Base-by-base conservation (phyloP, 2,329 filamentous ascomycete genomes). In the Pseudogymnoascus sp. region DNA sequence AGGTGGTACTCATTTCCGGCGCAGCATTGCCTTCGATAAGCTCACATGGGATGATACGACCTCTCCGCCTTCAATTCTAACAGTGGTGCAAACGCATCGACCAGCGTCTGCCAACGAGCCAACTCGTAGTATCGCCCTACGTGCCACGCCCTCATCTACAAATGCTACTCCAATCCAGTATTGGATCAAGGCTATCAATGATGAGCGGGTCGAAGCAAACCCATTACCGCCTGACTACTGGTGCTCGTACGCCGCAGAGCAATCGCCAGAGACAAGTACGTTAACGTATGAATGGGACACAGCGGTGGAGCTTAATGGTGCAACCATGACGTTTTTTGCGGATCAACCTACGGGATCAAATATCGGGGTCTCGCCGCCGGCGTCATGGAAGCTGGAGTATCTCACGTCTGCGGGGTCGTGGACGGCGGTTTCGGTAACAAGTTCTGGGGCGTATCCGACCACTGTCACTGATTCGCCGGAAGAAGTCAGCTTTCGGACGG, bases 141-240 rank as follows among this genome's bases (percentile, higher is more conserved):
- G 64, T n/a, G 72, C 71, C 0, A 63, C 62, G 8, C 66, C 66
- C 0, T 67, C 66, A 1, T 65, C 67, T 0, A 64, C 63, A 3
- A 67, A 68, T 60, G 63, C 62, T 7, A 75, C 73, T 4, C 73
- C 73, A 0, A 73, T 76, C 37, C 74, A 76, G 65, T 76, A 76
- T 66, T 76, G 74, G 74, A 70, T 74, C 8, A 69, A 69, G 12
- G 67, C 74, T 11, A 64, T 75, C 58, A 74, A 75, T 63, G 73
- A 76, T 60, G 71, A 65, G 16, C 65, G 66, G 45, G 68, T 76
- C 25, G 69, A 70, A 40, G 58, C 63, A 52, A 71, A 67, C 18
- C 74, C 74, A 4, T 68, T 75, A 6, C 74, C 74, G 37, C 74
- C 74, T 2, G 74, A 76, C 63, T 75, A 75, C 66, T 76, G 74